Conservation (phyloP, 495 filamentous ascomycete species). For the Talaromyces wortmannii region DNA sequence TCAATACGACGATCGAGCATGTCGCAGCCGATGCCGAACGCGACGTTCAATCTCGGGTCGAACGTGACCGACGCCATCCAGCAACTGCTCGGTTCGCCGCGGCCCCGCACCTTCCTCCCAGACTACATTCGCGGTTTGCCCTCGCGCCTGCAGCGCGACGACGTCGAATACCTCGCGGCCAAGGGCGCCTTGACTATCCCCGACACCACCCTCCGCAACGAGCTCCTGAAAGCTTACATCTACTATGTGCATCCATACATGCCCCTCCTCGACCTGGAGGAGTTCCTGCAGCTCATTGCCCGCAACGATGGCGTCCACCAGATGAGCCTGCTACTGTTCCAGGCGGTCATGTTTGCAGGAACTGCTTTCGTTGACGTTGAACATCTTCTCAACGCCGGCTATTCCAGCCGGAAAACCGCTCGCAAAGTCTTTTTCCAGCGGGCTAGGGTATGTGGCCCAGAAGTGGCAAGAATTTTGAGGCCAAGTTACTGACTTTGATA, state of each 20-base stretch:
- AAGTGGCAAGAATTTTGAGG: not conserved
- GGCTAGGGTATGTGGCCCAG: conserved; percentile 49
- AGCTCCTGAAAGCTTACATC: conserved; percentile 65
- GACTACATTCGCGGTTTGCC: conserved; percentile 71
- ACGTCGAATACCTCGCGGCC: conserved; percentile 64
- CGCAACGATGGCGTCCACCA: conserved; percentile 58
- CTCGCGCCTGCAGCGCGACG: conserved; percentile 58
- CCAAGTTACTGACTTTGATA: conserved; percentile 8
- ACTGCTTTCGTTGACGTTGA: conserved; percentile 71
- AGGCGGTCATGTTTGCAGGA: conserved; percentile 77
- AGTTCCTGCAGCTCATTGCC: conserved; percentile 62
- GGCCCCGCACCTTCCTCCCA: conserved; percentile 40
- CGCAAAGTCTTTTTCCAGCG: conserved; percentile 76
- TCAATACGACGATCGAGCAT: not conserved
- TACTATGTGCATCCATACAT: conserved; percentile 86
- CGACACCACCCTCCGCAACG: conserved; percentile 58
- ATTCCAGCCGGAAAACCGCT: conserved; percentile 60
- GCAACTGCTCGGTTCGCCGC: conserved; percentile 29
- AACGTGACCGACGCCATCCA: conserved; percentile 17
- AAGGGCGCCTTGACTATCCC: conserved; percentile 75
- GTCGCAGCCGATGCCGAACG: conserved; percentile 1
- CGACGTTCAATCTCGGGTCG: conserved; percentile 1
- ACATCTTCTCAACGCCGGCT: conserved; percentile 62
- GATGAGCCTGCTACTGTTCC: conserved; percentile 73
- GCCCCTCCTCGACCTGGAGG: conserved; percentile 73